Conservation (phyloP, 2,329 filamentous ascomycete genomes). For the Hyphodiscus sp. region DNA sequence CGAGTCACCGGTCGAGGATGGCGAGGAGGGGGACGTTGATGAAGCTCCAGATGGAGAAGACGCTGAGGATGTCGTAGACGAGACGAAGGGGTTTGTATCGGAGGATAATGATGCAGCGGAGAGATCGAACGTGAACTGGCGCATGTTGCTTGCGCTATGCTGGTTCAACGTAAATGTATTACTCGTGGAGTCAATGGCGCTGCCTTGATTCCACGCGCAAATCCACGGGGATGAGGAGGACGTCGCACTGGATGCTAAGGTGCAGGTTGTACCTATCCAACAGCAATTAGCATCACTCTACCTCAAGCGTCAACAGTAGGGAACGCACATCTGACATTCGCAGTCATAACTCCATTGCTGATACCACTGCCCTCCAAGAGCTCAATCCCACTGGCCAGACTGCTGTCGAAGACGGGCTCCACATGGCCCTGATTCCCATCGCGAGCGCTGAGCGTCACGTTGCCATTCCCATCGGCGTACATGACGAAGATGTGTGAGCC, state of each 20-base stretch:
- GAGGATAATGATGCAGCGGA: slow-evolving; percentile 17
- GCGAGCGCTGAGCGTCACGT: slow-evolving; percentile 50
- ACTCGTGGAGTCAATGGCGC: slow-evolving; percentile 16
- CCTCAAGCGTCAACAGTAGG: neutral
- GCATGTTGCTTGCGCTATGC: slow-evolving; percentile 11
- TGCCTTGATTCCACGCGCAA: slow-evolving; percentile 23
- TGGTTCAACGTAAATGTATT: slow-evolving; percentile 14
- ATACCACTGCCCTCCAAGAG: slow-evolving; percentile 50
- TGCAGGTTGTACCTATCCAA: slow-evolving; percentile 20
- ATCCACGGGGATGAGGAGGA: slow-evolving; percentile 22
- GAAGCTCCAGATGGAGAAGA: neutral
- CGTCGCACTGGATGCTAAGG: slow-evolving; percentile 10
- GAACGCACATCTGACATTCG: slow-evolving; percentile 46
- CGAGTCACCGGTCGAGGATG: neutral
- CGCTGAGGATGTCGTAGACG: no score
- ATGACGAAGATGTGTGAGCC: slow-evolving; percentile 53
- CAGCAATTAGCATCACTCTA: neutral
- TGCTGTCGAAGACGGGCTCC: slow-evolving; percentile 37
- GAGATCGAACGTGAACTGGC: slow-evolving; percentile 22
- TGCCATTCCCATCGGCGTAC: slow-evolving; percentile 44
- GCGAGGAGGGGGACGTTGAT: slow-evolving; percentile 3
- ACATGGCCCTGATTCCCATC: slow-evolving; percentile 36
- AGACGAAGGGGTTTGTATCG: slow-evolving; percentile 23
- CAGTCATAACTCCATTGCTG: slow-evolving; percentile 45
- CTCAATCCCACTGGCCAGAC: slow-evolving; percentile 34